These are phyloP conservation scores for Cytospora leucostoma DNA, from an alignment of 2,329 filamentous ascomycete genomes.

Conservation along the genomic window DNA sequence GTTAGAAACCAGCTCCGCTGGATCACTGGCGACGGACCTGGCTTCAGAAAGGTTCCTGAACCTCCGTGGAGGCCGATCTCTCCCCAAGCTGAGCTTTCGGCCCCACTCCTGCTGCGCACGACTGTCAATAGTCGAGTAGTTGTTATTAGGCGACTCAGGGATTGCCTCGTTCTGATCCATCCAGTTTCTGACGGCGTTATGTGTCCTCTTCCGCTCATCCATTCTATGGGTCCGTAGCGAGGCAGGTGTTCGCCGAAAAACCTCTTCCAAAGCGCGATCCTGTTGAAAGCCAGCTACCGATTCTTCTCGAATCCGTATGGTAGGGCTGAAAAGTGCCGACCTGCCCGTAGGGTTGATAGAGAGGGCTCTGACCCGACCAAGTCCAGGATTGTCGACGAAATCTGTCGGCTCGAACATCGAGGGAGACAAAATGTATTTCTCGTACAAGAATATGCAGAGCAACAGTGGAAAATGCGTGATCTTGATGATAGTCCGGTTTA, in stretches of 20 bases:
- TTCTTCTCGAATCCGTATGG: slow-evolving; percentile 73
- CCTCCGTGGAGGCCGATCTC: slow-evolving; percentile 48
- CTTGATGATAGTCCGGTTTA: slow-evolving; percentile 92
- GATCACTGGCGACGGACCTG: slow-evolving; percentile 64
- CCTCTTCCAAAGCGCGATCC: slow-evolving; percentile 85
- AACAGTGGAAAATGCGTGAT: slow-evolving; percentile 85
- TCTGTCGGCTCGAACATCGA: slow-evolving; percentile 82
- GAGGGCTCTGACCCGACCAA: slow-evolving; percentile 50
- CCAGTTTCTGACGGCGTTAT: slow-evolving; percentile 84
- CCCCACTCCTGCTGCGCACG: slow-evolving; percentile 48
- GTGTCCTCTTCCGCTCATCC: slow-evolving; percentile 70
- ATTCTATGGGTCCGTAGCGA: slow-evolving; percentile 61
- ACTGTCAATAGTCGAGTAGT: slow-evolving; percentile 54
- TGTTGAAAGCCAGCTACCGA: slow-evolving; percentile 89
- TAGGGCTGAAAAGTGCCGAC: slow-evolving; percentile 72
- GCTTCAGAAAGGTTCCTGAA: slow-evolving; percentile 56
- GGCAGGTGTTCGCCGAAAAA: slow-evolving; percentile 74
- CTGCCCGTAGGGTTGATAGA: slow-evolving; percentile 60
- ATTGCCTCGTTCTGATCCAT: slow-evolving; percentile 72
- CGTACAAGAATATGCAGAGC: slow-evolving; percentile 84
- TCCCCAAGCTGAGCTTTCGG: slow-evolving; percentile 54
- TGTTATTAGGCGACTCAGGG: slow-evolving; percentile 45
- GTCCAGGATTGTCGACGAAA: slow-evolving; percentile 71
- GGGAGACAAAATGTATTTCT: slow-evolving; percentile 74
- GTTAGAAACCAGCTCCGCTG: slow-evolving; percentile 61